Base-by-base conservation (phyloP, 2,329 filamentous ascomycete species). In the Calonectria pteridis region DNA sequence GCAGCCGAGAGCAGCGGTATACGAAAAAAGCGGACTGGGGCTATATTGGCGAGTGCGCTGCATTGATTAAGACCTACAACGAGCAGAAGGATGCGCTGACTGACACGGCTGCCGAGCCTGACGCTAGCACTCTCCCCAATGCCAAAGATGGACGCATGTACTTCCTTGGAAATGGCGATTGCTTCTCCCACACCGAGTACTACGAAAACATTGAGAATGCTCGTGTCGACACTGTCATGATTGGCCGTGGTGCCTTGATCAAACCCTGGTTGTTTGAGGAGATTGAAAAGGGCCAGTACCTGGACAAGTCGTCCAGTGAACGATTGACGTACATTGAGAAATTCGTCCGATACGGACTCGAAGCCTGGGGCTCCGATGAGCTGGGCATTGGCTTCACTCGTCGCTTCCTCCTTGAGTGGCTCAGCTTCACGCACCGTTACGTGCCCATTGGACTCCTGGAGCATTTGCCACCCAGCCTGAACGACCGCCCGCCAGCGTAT, bases 251-350 rank as follows among this genome's bases (percentile, higher is more conserved):
- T 71, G 97, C 97, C 13, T 90, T 99, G 72, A 95, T 98, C 86
- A 99, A 99, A 86, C 97, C 97, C 0, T 99, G 97, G 97, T 89
- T 99, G 75, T 99, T 98, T 82, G 97, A 99, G 84, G 97, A 99
- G 85, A 98, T 99, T 69, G 91, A 94, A 78, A 91, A 92, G 75
- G 94, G 94, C 6, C 97, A 98, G 85, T 98, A 98, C 82, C 91
- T 99, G 49, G 97, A 99, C 88, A 99, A 99, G 85, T 95, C 94
- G 4, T 94, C 96, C 3, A 90, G 92, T 6, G 96, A 99, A 87
- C 94, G 97, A 72, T 90, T 99, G 35, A 86, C 88, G 43, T 95
- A 98, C 81, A 88, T 99, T 43, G 95, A 98, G 85, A 95, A 95
- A 81, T 99, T 98, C 82, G 94, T 91, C 69, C 93, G 94, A 72